Conservation (phyloP, 139 green algal species). For the Chlamydomonas incerta region DNA sequence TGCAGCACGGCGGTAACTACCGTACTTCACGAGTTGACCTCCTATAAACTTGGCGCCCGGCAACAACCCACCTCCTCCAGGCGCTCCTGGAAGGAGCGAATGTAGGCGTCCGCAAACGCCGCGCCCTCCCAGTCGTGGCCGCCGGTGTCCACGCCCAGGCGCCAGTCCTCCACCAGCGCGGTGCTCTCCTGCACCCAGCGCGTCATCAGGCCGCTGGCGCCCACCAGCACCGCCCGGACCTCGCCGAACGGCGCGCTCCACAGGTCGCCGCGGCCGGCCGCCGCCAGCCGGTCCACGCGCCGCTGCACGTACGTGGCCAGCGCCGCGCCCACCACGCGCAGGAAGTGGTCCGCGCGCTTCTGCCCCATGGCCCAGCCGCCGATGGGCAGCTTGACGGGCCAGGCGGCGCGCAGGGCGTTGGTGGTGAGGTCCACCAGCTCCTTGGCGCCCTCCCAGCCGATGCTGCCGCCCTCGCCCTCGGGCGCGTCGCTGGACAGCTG, state of each 20-base stretch:
- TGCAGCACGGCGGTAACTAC: no score
- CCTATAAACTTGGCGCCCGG: no score
- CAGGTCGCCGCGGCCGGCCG: background rate
- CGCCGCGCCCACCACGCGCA: conserved; percentile 45
- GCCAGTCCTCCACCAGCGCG: conserved; percentile 57
- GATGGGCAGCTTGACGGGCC: conserved; percentile 50
- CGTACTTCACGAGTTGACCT: no score
- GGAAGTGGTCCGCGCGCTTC: conserved; percentile 60
- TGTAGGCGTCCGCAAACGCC: conserved; percentile 51
- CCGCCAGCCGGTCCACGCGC: background rate
- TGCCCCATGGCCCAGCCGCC: conserved; percentile 58
- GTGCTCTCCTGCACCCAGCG: conserved; percentile 42
- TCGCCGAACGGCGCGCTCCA: conserved; percentile 33
- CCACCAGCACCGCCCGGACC: conserved; percentile 51
- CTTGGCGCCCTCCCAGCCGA: conserved; percentile 55
- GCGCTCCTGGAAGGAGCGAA: conserved; percentile 55
- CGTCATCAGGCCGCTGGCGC: conserved; percentile 49
- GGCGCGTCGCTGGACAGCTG: conserved; percentile 35
- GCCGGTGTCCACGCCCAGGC: conserved; percentile 53
- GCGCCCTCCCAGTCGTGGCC: conserved; percentile 55
- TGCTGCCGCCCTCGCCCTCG: conserved; percentile 41
- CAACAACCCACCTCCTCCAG: conserved; percentile 65
- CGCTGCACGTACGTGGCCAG: conserved; percentile 58
- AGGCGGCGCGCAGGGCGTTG: conserved; percentile 52
- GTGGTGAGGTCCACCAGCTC: conserved; percentile 50